A percentile compares a stretch with the other conserved stretches of the same genome.
Evolutionary conservation across 176 grass and related monocot genomes (phyloP).

Genomic region (Triticum turgidum): DNA sequence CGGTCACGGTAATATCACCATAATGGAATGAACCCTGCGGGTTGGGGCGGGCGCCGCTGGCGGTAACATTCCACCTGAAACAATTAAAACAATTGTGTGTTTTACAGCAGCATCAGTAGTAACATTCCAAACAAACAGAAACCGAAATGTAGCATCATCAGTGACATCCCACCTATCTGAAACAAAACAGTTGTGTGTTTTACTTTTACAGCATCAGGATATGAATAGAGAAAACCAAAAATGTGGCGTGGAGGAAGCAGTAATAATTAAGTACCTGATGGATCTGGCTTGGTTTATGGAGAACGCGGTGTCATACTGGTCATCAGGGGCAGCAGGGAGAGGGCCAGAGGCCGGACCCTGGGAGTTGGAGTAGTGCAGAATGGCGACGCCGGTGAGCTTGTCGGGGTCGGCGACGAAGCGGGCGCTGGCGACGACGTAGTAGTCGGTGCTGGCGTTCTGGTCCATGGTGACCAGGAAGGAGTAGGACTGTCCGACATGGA

Average conservation of each 20-base stretch:
- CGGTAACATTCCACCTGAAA: conserved; percentile 92
- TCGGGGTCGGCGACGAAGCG: conserved; percentile 51
- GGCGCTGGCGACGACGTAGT: conserved; percentile 79
- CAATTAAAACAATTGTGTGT: background rate
- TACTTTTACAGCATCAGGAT: background rate
- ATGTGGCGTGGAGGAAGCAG: background rate
- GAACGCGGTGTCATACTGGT: conserved; percentile 70
- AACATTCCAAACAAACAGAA: too few relatives aligned
- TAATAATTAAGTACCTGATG: conserved; percentile 60
- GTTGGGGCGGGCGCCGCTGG: conserved; percentile 83
- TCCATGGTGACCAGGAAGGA: conserved; percentile 95
- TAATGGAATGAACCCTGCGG: conserved; percentile 96
- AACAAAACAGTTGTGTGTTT: background rate
- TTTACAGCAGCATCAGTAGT: background rate
- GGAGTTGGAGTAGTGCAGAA: conserved; percentile 94
- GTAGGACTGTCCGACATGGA: conserved; percentile 91
- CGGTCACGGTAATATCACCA: conserved; percentile 87
- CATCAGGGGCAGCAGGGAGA: conserved; percentile 75
- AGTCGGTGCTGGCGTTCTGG: conserved; percentile 78
- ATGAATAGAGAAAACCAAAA: background rate
- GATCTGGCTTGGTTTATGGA: conserved; percentile 97
- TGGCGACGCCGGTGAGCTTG: conserved; percentile 65
- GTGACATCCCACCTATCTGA: too few relatives aligned
- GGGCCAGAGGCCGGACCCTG: conserved; percentile 68
- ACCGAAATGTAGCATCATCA: too few relatives aligned